Evolutionary conservation across 495 filamentous ascomycete species (phyloP), one percentile per base, ranked within the genome.

Genomic region (Penicillium egyptiacum): DNA sequence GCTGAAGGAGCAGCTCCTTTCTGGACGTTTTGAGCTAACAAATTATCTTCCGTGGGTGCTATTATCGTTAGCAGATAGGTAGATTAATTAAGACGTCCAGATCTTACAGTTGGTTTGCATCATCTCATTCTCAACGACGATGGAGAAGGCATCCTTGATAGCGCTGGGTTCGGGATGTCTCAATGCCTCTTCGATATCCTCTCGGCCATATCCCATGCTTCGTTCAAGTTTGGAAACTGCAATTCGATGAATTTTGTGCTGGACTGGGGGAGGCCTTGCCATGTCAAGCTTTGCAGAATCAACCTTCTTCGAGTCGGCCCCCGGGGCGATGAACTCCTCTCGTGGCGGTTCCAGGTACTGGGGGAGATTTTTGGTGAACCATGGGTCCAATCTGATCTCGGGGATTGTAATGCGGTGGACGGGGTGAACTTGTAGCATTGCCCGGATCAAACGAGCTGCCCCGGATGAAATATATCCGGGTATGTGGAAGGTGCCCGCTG

Each of bases 121-220:
- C 66, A 98, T 83, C 70, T 96, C 92, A 71, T 98, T 98, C 74
- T 98, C 94, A 48, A 92, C 84, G 30, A 98, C 91, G 64, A 98
- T 98, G 72, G 96, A 86, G 72, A 98, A 98, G 14, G 94, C 94
- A 79, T 98, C 94, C 70, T 98, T 98, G 75, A 98, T 96, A 14
- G 95, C 92, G 57, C 90, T 96, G 37, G 94, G 93, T 66, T 98
- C 94, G 46, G 96, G 85, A 53, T 89, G 89, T 58, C 87, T 86
- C 50, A 98, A 77, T 33, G 94, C 93, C 66, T 97, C 93, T 69
- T 96, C 88, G 37, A 98, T 94, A 75, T 98, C 94, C 35, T 92
- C 88, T 67, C 89, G 90, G 22, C 85, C 90, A 70, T 98, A 98
- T 52, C 94, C 94, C 93, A 98, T 97, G 22, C 90, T 96, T 75